Evolutionary conservation across 1,284 basidiomycete species (phyloP).

Genomic region (Chalciporus piperatoides): DNA sequence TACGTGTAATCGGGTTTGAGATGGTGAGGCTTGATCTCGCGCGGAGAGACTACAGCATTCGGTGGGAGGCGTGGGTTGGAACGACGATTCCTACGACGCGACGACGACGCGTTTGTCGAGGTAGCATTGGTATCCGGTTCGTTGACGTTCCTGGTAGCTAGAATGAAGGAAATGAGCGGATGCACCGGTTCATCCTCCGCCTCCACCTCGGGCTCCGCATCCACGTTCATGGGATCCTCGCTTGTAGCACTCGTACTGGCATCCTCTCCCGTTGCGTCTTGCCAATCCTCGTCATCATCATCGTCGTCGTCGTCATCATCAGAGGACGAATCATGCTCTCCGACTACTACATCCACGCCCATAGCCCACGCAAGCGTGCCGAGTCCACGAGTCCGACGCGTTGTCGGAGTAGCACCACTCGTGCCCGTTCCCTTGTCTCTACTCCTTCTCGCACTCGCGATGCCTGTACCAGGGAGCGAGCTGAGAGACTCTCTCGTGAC

Average conservation of each 20-base stretch:
- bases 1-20: conserved; percentile 41
- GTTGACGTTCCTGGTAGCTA: neutral
- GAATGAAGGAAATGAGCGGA: conserved; percentile 14
- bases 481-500: conserved; percentile 13
- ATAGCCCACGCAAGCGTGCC: conserved; percentile 20
- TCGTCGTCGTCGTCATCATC: conserved; percentile 10
- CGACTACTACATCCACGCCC: conserved; percentile 10
- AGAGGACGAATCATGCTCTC: conserved; percentile 14
- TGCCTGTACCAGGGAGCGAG: neutral
- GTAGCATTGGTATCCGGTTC: neutral
- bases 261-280: conserved; percentile 4
- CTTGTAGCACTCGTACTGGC: no score
- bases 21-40: conserved; percentile 30
- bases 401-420: neutral
- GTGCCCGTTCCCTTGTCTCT: neutral
- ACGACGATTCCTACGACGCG: conserved; percentile 11
- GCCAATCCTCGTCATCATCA: conserved; percentile 26
- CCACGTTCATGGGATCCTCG: conserved; percentile 11
- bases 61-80: conserved; percentile 14
- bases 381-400: neutral
- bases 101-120: neutral
- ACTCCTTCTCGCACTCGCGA: neutral
- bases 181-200: conserved; percentile 5
- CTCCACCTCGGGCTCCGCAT: conserved; percentile 16
- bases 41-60: conserved; percentile 3